Conservation (phyloP, 2,329 filamentous ascomycete species). For the Gnomoniopsis sp. region DNA sequence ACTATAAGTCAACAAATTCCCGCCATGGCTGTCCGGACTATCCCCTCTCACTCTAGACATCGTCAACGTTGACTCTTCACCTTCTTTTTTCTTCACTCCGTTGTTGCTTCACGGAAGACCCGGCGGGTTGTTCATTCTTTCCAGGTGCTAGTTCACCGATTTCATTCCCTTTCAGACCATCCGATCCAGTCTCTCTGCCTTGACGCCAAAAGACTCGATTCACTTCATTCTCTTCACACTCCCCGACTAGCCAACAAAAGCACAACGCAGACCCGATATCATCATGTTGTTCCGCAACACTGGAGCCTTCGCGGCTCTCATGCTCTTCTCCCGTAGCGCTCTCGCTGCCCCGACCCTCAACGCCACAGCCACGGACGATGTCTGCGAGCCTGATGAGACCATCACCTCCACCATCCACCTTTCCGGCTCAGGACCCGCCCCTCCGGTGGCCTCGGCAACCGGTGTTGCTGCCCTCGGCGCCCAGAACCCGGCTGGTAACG, state of each 20-base stretch:
- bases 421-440: not conserved
- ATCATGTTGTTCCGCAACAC: slow-evolving; percentile 15
- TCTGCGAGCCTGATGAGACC: slow-evolving; percentile 15
- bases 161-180: slow-evolving; percentile 10
- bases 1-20: not conserved
- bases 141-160: slow-evolving; percentile 16
- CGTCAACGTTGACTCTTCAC: slow-evolving; percentile 10
- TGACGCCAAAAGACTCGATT: not conserved
- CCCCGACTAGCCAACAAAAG: not conserved
- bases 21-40: not conserved
- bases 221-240: not conserved
- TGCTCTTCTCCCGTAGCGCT: slow-evolving; percentile 13
- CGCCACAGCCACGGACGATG: slow-evolving; percentile 9
- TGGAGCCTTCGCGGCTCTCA: slow-evolving; percentile 11
- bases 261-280: not conserved
- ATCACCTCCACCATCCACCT: slow-evolving; percentile 8
- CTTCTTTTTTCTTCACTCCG: not conserved
- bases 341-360: slow-evolving; percentile 10
- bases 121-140: slow-evolving; percentile 18
- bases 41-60: not conserved
- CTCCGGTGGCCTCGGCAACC: not conserved
- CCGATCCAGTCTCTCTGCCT: not conserved
- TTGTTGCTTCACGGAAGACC: not conserved
- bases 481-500: not conserved
- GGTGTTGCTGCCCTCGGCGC: not conserved